These are phyloP conservation scores for Ganoderma resinaceum DNA, from an alignment of 1,284 basidiomycete genomes.

Conservation along the genomic window DNA sequence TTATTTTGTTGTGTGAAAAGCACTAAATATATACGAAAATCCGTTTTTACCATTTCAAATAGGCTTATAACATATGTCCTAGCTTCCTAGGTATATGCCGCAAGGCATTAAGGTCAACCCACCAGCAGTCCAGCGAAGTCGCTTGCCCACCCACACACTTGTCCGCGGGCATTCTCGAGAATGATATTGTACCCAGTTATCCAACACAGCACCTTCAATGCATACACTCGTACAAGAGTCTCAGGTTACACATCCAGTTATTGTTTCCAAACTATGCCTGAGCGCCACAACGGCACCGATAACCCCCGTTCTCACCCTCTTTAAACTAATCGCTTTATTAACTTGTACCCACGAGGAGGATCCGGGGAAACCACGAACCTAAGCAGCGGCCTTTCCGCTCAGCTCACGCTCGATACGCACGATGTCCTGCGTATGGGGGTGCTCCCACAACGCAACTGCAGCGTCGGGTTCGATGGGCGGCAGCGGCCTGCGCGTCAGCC, in stretches of 20 bases:
- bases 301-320: background rate
- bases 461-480: conserved; percentile 64
- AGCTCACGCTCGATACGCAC: conserved; percentile 72
- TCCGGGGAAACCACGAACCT: background rate
- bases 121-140: background rate
- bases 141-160: background rate
- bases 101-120: background rate
- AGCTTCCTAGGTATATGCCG: no score
- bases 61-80: no score
- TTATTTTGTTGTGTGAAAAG: no score
- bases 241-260: background rate
- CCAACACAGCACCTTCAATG: background rate
- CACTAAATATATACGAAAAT: no score
- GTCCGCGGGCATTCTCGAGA: background rate
- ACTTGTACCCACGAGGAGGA: background rate
- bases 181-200: background rate
- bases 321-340: background rate
- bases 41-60: no score
- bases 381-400: conserved; percentile 43
- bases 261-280: background rate
- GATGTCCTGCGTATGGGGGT: conserved; percentile 73
- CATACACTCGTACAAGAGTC: background rate
- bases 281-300: background rate
- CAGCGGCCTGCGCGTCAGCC: conserved; percentile 78
- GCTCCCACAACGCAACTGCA: conserved; percentile 69